phyloP scores from a whole-genome alignment of 345 rosid genomes.

The Populus pruinosa region DNA sequence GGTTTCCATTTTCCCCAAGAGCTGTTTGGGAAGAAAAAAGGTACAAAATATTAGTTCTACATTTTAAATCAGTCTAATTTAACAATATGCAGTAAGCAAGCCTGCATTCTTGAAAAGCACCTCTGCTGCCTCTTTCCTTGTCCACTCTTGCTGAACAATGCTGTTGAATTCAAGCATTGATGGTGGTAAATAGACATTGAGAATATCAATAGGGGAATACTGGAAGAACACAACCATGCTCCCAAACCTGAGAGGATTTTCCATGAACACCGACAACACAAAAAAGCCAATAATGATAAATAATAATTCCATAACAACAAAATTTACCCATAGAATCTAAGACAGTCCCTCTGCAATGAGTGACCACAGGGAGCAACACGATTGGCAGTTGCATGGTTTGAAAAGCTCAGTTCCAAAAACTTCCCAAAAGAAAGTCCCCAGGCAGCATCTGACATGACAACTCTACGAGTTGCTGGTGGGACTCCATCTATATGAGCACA shows the following conservation, averaged over 20 bases:
- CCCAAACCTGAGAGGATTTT: conserved; percentile 58
- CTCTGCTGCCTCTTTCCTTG: conserved; percentile 75
- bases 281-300: not conserved
- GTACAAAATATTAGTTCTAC: not conserved
- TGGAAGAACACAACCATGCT: conserved; percentile 96
- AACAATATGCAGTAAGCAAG: not conserved
- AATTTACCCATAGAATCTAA: conserved; percentile 89
- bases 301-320: not conserved
- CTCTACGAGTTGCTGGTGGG: conserved; percentile 93
- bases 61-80: not conserved
- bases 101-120: conserved; percentile 27
- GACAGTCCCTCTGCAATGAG: conserved; percentile 96
- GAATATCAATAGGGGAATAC: conserved; percentile 90
- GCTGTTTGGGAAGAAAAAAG: conserved; percentile 36
- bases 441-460: conserved; percentile 97
- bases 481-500: conserved; percentile 82
- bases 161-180: conserved; percentile 64
- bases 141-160: conserved; percentile 65
- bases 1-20: conserved; percentile 53
- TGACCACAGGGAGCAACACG: conserved; percentile 98
- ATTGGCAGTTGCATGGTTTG: conserved; percentile 94
- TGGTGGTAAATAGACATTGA: conserved; percentile 74
- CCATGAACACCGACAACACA: conserved; percentile 17
- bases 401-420: conserved; percentile 94
- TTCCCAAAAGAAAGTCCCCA: conserved; percentile 99